Base-by-base conservation (phyloP, 345 rosid species). In the Passiflora organensis region DNA sequence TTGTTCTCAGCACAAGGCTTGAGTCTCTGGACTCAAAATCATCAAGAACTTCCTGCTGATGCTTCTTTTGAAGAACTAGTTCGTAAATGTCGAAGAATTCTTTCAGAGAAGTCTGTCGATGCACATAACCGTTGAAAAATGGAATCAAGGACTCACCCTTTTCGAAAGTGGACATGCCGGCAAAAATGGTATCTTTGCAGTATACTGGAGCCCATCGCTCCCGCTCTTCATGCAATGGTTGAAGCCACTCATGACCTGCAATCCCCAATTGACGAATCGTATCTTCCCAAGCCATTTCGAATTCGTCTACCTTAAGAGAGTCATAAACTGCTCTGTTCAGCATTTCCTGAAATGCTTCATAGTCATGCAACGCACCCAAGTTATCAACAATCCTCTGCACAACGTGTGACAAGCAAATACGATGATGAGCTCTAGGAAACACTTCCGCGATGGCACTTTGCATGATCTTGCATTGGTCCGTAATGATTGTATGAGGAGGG, bases 61-160 rank as follows among this genome's bases (percentile, higher is more conserved):
- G 89, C 73, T 80, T 83, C 78, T 75, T 83, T 51, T 83, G 89
- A 39, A 85, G 63, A 43, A 88, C 84, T 65, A 85, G 43, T 66
- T 83, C 96, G 23, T 83, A 85, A 76, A 83, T 82, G 54, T 87
- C 96, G 6, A 91, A 85, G 75, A 91, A 91, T 76, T 91, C 96
- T 66, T 84, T 91, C 70, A 91, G 55, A 24, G 94, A 84, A 17
- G 96, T 91, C 54, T 85, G 89, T 34, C 79, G 84, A 41, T 83
- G 95, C 59, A 87, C 58, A 6, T 77, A 85, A 66, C 72, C 80
- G 25, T 85, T 84, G 21, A 87, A 85, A 72, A 83, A 85, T 5
- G 82, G 79, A 53, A 37, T 71, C 4, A 78, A 18, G 9, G 56
- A 56, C 65, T 83, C 91, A 22, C 84, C 82, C 1, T 71, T 83